phyloP scores from a whole-genome alignment of 2,329 filamentous ascomycete species.

The Pseudogymnoascus sp. region DNA sequence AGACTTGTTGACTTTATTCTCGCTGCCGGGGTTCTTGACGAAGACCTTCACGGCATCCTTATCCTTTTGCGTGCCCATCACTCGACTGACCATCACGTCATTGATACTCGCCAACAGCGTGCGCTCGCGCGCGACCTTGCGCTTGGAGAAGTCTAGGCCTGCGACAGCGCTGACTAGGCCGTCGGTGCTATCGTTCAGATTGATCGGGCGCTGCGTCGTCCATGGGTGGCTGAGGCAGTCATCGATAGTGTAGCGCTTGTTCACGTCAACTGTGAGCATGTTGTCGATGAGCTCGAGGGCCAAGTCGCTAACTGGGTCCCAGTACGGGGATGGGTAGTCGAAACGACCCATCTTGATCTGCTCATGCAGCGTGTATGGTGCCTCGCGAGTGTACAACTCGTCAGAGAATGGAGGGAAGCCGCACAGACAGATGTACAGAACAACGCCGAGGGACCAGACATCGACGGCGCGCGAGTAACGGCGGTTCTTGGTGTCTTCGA shows the following conservation, averaged over 20 bases:
- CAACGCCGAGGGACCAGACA: constrained; percentile 94
- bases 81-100: constrained; percentile 54
- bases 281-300: constrained; percentile 87
- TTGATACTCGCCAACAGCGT: constrained; percentile 80
- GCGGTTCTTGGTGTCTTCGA: constrained; percentile 71
- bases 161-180: constrained; percentile 82
- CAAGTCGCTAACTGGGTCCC: constrained; percentile 78
- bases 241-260: constrained; percentile 78
- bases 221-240: constrained; percentile 88
- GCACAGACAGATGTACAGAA: constrained; percentile 93
- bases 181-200: constrained; percentile 77
- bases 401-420: constrained; percentile 97
- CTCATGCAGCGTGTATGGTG: constrained; percentile 77
- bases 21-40: constrained; percentile 55
- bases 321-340: constrained; percentile 94
- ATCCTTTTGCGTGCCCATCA: constrained; percentile 35
- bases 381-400: constrained; percentile 72
- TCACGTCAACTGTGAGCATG: constrained; percentile 85
- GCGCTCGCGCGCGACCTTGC: constrained; percentile 72
- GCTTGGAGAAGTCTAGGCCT: constrained; percentile 72
- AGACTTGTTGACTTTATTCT: constrained; percentile 36
- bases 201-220: constrained; percentile 57
- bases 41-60: constrained; percentile 63
- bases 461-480: constrained; percentile 94
- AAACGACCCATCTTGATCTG: constrained; percentile 86